A percentile compares a stretch with the other conserved stretches of the same genome.
Conservation (phyloP, 805 yeast species). For the Candida xiaguanensis region DNA sequence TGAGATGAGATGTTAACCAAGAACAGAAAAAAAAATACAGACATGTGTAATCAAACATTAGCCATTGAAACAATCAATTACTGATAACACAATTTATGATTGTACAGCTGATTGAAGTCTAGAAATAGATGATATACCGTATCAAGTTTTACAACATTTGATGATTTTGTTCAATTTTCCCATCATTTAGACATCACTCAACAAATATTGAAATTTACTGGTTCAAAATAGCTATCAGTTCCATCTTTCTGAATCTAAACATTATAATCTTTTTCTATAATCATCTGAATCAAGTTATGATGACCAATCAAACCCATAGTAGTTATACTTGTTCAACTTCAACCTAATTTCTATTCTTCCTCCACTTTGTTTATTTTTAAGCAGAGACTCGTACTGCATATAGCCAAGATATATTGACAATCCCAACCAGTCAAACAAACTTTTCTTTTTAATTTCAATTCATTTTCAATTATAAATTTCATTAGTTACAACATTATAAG, state of each 20-base stretch:
- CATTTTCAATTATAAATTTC: neutral
- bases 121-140: no score
- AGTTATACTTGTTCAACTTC: neutral
- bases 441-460: neutral
- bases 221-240: no score
- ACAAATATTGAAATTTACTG: no score
- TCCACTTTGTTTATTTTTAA: constrained; percentile 2
- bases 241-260: no score
- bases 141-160: no score
- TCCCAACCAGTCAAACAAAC: constrained; percentile 3
- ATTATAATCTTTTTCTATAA: no score
- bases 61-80: no score
- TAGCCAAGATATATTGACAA: neutral
- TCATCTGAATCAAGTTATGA: neutral
- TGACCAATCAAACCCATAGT: neutral
- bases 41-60: neutral
- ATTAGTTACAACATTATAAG: neutral
- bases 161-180: no score
- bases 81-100: neutral
- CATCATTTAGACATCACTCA: no score
- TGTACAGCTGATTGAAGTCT: neutral
- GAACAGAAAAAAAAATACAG: neutral
- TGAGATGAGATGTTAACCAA: neutral
- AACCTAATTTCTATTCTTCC: neutral
- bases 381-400: neutral